Conservation (phyloP, 169 alveolate species). For the Plasmodium coatneyi region DNA sequence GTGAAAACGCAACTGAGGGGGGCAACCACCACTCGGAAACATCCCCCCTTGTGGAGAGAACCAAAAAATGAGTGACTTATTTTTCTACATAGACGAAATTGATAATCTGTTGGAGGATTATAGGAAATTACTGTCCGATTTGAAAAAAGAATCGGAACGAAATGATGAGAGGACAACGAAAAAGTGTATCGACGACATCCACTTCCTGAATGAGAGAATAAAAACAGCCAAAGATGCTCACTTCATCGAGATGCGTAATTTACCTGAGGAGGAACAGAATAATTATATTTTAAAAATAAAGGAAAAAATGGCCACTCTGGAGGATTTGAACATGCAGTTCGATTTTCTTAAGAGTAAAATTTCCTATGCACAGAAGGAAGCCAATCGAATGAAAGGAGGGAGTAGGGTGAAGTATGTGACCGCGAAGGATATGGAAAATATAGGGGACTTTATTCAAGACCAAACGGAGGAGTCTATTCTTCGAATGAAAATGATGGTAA, state of each 20-base stretch:
- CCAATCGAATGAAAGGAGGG: slow-evolving; percentile 1
- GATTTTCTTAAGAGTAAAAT: slow-evolving; percentile 56
- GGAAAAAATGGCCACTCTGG: slow-evolving; percentile 48
- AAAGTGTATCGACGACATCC: slow-evolving; percentile 36
- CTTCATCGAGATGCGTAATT: slow-evolving; percentile 58
- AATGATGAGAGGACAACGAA: slow-evolving; percentile 24
- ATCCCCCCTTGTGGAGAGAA: background rate
- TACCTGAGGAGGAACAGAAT: slow-evolving; percentile 53
- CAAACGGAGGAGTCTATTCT: slow-evolving; percentile 44
- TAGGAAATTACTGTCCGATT: slow-evolving; percentile 27
- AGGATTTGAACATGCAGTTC: slow-evolving; percentile 38
- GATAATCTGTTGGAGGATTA: slow-evolving; percentile 53
- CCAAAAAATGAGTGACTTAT: slow-evolving; percentile 35
- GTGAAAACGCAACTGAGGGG: background rate
- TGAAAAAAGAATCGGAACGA: slow-evolving; percentile 8
- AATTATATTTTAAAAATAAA: slow-evolving; percentile 25
- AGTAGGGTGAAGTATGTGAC: slow-evolving; percentile 10
- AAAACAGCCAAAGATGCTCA: slow-evolving; percentile 73
- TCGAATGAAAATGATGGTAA: slow-evolving; percentile 67
- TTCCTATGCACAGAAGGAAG: slow-evolving; percentile 35
- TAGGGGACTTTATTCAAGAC: slow-evolving; percentile 67
- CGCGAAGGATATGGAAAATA: slow-evolving; percentile 38
- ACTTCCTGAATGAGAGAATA: slow-evolving; percentile 49
- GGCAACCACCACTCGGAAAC: background rate
- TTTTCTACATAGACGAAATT: slow-evolving; percentile 58